Percentiles rank a stretch among this genome's conserved stretches.
Evolutionary conservation across 2,329 filamentous ascomycete species (phyloP).

Genomic region (Stenocarpella maydis): DNA sequence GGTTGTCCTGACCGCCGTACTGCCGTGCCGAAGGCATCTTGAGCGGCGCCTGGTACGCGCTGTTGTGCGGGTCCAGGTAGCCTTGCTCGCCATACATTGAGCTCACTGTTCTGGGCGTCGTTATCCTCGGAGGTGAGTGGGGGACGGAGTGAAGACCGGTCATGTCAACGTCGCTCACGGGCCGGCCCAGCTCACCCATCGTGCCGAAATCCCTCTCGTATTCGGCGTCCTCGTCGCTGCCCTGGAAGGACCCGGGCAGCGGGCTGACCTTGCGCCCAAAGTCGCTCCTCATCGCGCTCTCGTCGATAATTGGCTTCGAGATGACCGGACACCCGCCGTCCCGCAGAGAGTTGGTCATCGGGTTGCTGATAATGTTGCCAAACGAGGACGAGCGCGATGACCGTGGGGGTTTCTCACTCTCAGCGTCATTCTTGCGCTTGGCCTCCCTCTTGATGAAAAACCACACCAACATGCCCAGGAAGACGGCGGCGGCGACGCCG

Average conservation of each 20-base stretch:
- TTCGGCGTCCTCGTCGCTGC: slow-evolving; percentile 29
- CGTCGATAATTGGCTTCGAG: slow-evolving; percentile 62
- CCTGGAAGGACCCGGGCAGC: slow-evolving; percentile 32
- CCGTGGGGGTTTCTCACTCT: slow-evolving; percentile 34
- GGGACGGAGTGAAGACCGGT: slow-evolving; percentile 33
- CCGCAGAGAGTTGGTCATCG: slow-evolving; percentile 48
- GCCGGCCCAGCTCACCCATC: background rate
- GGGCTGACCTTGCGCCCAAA: slow-evolving; percentile 55
- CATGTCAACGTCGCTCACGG: slow-evolving; percentile 38
- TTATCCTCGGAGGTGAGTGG: slow-evolving; percentile 35
- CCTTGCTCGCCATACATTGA: slow-evolving; percentile 35
- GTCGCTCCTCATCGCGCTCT: slow-evolving; percentile 56
- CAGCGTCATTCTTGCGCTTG: slow-evolving; percentile 36
- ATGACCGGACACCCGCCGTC: slow-evolving; percentile 47
- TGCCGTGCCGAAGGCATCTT: slow-evolving; percentile 33
- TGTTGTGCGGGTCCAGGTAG: slow-evolving; percentile 31
- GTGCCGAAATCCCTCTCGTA: slow-evolving; percentile 14
- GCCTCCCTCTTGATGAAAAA: slow-evolving; percentile 48
- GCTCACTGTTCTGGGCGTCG: slow-evolving; percentile 35
- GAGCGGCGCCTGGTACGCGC: slow-evolving; percentile 28
- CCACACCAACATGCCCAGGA: slow-evolving; percentile 50
- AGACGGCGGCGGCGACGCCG: slow-evolving; percentile 51
- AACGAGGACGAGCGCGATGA: slow-evolving; percentile 49
- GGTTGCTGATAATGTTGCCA: slow-evolving; percentile 64
- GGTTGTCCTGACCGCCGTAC: slow-evolving; percentile 37